Evolutionary conservation across 345 rosid species (phyloP).

Genomic region (Rubroshorea leprosula): DNA sequence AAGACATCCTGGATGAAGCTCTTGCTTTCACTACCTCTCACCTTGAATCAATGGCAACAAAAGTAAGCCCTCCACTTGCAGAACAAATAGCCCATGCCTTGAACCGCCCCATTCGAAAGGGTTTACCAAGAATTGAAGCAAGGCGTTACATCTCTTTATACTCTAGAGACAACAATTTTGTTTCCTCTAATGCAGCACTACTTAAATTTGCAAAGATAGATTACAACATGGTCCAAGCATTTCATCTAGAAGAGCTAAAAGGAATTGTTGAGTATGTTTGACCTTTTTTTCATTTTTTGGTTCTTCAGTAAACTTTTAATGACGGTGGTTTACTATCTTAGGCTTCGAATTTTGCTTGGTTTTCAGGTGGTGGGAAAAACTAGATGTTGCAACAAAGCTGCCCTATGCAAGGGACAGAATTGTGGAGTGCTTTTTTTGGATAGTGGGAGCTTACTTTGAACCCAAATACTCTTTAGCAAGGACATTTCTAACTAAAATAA

Average conservation of each 20-base stretch:
- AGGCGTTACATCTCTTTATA: constrained; percentile 15
- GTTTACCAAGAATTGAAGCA: constrained; percentile 17
- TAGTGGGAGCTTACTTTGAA: constrained; percentile 19
- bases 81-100: too few relatives aligned
- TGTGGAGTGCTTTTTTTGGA: constrained; percentile 6
- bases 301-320: too few relatives aligned
- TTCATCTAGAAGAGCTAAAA: constrained; percentile 17
- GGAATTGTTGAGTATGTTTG: constrained; percentile 9
- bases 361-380: constrained; percentile 25
- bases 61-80: neutral
- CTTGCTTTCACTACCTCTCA: neutral
- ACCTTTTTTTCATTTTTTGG: too few relatives aligned
- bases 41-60: neutral
- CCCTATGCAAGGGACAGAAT: constrained; percentile 5
- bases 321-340: too few relatives aligned
- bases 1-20: constrained; percentile 16
- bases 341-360: too few relatives aligned
- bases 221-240: constrained; percentile 21
- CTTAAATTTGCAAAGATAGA: constrained; percentile 27
- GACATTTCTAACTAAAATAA: constrained; percentile 15
- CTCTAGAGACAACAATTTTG: neutral
- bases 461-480: constrained; percentile 14
- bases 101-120: constrained; percentile 12
- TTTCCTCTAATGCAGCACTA: constrained; percentile 2
- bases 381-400: constrained; percentile 16